Conservation (phyloP, 2,329 filamentous ascomycete species). For the Raffaelea albimanens region DNA sequence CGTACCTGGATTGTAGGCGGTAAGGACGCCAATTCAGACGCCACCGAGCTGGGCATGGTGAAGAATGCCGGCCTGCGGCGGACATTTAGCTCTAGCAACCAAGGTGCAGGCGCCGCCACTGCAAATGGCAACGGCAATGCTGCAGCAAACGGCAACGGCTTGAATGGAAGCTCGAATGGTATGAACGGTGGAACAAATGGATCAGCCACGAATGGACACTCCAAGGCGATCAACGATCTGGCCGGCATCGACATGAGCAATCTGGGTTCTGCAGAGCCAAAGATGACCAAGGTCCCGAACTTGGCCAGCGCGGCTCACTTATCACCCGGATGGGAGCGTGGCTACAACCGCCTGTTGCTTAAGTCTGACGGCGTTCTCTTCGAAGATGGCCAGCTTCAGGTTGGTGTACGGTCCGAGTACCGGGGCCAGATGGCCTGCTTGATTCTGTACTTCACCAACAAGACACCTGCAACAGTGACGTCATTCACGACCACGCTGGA, state of each 20-base stretch:
- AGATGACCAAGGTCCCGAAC: constrained; percentile 61
- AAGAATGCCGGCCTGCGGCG: constrained; percentile 78
- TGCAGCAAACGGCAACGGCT: constrained; percentile 31
- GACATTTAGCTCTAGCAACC: constrained; percentile 58
- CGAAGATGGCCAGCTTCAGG: constrained; percentile 87
- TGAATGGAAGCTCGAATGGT: constrained; percentile 39
- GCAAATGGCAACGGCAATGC: constrained; percentile 17
- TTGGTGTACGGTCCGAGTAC: constrained; percentile 89
- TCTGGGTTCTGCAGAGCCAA: constrained; percentile 45
- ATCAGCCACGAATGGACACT: not conserved
- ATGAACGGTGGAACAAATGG: not conserved
- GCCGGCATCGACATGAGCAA: constrained; percentile 72
- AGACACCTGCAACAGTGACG: constrained; percentile 71
- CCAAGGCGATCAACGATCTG: constrained; percentile 54
- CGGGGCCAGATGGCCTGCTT: constrained; percentile 90
- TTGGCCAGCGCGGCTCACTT: constrained; percentile 86
- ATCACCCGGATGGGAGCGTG: constrained; percentile 88
- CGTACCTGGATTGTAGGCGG: constrained; percentile 97
- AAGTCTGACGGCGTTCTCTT: constrained; percentile 80
- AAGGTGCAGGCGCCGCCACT: constrained; percentile 27
- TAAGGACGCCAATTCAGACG: constrained; percentile 82
- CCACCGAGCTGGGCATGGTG: constrained; percentile 68
- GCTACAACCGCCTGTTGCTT: constrained; percentile 76
- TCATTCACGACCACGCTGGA: constrained; percentile 94
- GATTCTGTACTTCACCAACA: constrained; percentile 94